A percentile compares a stretch with the other conserved stretches of the same genome.
phyloP scores from a whole-genome alignment of 2,329 filamentous ascomycete genomes.

The Helicocarpus griseus region DNA sequence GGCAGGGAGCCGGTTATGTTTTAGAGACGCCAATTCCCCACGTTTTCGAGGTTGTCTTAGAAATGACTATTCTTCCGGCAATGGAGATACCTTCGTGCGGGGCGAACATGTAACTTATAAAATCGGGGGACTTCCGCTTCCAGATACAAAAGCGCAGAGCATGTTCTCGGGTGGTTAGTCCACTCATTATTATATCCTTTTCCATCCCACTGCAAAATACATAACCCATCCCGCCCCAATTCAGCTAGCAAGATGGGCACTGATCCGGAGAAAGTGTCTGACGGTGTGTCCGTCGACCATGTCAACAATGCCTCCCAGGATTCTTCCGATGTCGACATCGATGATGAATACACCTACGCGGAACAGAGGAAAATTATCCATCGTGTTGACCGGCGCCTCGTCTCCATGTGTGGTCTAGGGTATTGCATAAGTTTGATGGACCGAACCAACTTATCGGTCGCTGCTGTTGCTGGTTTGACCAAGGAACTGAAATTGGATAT shows the following conservation, averaged over 20 bases:
- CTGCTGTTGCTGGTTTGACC: conserved; percentile 53
- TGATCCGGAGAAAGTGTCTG: conserved; percentile 10
- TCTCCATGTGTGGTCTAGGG: conserved; percentile 53
- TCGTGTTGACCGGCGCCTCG: conserved; percentile 57
- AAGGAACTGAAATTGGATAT: conserved; percentile 19
- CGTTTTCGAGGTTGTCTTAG: too few relatives aligned
- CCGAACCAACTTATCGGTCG: conserved; percentile 64
- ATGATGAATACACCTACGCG: conserved; percentile 39
- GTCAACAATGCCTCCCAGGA: conserved; percentile 6
- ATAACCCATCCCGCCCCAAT: background rate
- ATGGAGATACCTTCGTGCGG: background rate
- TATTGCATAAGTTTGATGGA: conserved; percentile 74
- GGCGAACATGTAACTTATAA: background rate
- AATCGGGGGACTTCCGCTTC: background rate
- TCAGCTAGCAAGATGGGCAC: conserved; percentile 3
- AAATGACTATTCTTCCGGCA: background rate
- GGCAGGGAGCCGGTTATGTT: too few relatives aligned
- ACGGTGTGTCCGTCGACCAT: conserved; percentile 3
- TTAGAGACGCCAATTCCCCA: too few relatives aligned
- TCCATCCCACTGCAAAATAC: background rate
- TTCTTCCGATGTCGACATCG: conserved; percentile 10
- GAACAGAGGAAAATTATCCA: conserved; percentile 61
- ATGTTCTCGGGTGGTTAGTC: background rate
- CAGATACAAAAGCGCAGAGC: background rate
- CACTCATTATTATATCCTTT: background rate